Base-by-base conservation (phyloP, 2,329 filamentous ascomycete species). In the Talaromyces sp. region DNA sequence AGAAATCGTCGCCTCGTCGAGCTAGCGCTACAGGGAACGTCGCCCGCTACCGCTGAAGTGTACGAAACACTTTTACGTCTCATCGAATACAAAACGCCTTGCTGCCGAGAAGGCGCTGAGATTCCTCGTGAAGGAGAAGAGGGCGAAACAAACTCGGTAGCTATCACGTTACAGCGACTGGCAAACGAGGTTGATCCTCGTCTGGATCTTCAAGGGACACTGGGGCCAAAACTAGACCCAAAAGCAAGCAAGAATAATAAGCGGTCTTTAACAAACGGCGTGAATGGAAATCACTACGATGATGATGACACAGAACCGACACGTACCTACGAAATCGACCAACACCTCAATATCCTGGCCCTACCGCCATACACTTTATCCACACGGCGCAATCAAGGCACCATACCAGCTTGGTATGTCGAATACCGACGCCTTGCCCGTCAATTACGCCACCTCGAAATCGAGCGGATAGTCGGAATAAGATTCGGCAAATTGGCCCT, bases 391-490 rank as follows among this genome's bases (percentile, higher is more conserved):
- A 67, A 73, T 7, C 69, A 74, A 14, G 67, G 81, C 39, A 86
- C 85, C 35, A 83, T 84, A 25, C 87, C 88, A 35, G 87, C 90
- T 70, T 99, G 92, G 91, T 88, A 87, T 0, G 86, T 98, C 5
- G 88, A 96, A 70, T 96, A 95, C 72, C 82, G 85, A n/a, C 82
- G 84, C 8, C 81, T 98, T 3, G 82, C 91, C 58, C 82, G 86
- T 48, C 83, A 84, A 58, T 79, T 98, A 37, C 87, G 89, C 50
- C 88, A 93, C 69, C 79, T 84, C 5, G 92, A 97, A 73, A 80
- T 98, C 33, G 92, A 97, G 74, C 86, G 88, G 14, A 88, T 92
- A 46, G 88, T 98, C 62, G 85, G 89, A 66, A 86, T 91, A 59
- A 86, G 86, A 1, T 92, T 91, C 68, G 92, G 92, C 7, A 84